Conservation (phyloP, 2,329 filamentous ascomycete species). For the Grosmannia penicillata region DNA sequence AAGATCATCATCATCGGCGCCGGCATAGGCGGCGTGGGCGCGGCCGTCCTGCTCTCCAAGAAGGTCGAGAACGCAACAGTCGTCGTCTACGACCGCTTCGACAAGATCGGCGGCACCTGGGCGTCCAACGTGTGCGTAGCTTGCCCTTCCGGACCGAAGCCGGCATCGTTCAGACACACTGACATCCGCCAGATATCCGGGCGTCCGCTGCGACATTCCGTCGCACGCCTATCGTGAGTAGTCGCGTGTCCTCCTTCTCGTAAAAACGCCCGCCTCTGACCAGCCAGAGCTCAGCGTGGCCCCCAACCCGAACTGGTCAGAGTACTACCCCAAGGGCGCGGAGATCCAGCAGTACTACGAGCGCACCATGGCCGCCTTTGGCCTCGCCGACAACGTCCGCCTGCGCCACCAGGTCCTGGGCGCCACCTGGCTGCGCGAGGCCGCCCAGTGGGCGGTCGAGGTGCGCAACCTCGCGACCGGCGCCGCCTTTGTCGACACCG, state of each 20-base stretch:
- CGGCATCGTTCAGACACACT: too few relatives aligned
- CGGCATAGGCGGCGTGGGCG: constrained; percentile 30
- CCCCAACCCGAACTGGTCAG: constrained; percentile 10
- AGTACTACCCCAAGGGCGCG: constrained; percentile 10
- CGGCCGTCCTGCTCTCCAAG: constrained; percentile 5
- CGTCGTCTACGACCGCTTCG: constrained; percentile 5
- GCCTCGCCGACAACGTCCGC: background rate
- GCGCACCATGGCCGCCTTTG: constrained; percentile 4
- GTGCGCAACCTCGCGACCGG: constrained; percentile 25
- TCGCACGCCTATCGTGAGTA: constrained; percentile 10
- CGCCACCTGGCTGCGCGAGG: constrained; percentile 7
- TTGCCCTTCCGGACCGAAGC: background rate
- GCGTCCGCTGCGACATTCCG: constrained; percentile 9
- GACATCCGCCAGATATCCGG: constrained; percentile 6
- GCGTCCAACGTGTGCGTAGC: background rate
- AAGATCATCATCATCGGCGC: constrained; percentile 22
- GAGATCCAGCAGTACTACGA: constrained; percentile 12
- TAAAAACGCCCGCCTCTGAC: too few relatives aligned
- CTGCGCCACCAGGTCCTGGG: constrained; percentile 5
- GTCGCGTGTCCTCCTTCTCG: too few relatives aligned
- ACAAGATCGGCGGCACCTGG: constrained; percentile 5
- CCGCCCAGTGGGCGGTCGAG: constrained; percentile 13
- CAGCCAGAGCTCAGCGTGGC: constrained; percentile 9
- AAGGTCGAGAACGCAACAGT: constrained; percentile 6
- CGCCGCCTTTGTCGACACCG: constrained; percentile 19